Base-by-base conservation (phyloP, 257 asterid species). In the Echium plantagineum region DNA sequence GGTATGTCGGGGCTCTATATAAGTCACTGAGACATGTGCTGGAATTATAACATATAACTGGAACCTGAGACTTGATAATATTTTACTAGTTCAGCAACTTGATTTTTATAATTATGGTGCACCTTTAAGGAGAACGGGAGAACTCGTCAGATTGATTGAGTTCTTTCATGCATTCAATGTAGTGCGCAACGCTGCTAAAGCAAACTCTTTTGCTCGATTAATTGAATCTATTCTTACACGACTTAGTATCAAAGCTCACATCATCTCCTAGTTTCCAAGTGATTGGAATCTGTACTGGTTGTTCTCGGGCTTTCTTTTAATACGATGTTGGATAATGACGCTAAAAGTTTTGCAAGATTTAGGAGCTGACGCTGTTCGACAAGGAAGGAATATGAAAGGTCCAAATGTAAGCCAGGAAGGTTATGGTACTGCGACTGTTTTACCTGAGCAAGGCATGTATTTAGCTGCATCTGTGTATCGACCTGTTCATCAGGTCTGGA, bases 371-470 rank as follows among this genome's bases (percentile, higher is more conserved):
- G 76, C 73, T 62, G 76, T 76, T 78, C 89, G 95, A 67, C 94
- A 85, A 85, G 96, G 97, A 69, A 79, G 99, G 97, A 82, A 80
- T 75, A 77, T 81, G 79, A 83, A 77, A 79, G 90, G 94, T 64
- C 59, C 95, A 17, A 89, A 83, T 83, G 95, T 70, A n/a, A 80
- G 75, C 64, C 94, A 93, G 75, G 99, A 93, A 80, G 99, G 99
- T 75, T 93, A 89, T 80, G 99, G 99, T 52, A 80, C 96, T 66
- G 89, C 94, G 66, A 79, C 84, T 63, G 83, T 89, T 70, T 78
- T 93, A 74, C 95, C 95, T 31, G 99, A 93, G 80, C 99, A 84
- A 78, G 99, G 99, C 63, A 83, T 93, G 65, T 93, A 93, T 77
- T 74, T 93, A 73, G 94, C 96, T 38, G 96, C 99, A 76, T 89